Percentiles rank a stretch among this genome's conserved stretches.
Conservation (phyloP, 331 rosid genomes). For the Stylosanthes scabra region DNA sequence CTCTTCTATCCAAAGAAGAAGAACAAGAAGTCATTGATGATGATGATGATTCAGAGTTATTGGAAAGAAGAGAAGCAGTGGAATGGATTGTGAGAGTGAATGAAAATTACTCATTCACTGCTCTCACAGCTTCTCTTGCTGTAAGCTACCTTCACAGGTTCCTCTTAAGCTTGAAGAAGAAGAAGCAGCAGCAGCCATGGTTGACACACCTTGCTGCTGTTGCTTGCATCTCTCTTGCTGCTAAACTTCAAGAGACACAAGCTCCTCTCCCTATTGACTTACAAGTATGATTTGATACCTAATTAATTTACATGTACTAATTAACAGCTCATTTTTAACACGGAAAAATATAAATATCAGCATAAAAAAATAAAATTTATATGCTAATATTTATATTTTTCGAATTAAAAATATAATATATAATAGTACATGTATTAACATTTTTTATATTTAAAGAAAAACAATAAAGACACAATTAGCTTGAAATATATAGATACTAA, state of each 20-base stretch:
- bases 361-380: too few species aligned
- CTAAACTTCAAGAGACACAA: constrained; percentile 85
- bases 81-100: constrained; percentile 75
- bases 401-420: too few species aligned
- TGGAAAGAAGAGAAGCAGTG: constrained; percentile 50
- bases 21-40: neutral
- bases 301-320: too few species aligned
- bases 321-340: too few species aligned
- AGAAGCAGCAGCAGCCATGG: constrained; percentile 83
- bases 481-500: neutral
- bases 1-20: constrained; percentile 59
- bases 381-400: too few species aligned
- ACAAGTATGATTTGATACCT: constrained; percentile 51
- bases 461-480: neutral
- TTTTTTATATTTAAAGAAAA: too few species aligned
- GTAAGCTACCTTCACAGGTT: constrained; percentile 77
- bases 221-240: constrained; percentile 81
- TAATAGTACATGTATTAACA: too few species aligned
- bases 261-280: constrained; percentile 70
- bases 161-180: constrained; percentile 50
- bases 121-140: constrained; percentile 80
- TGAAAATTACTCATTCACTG: constrained; percentile 63
- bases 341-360: too few species aligned
- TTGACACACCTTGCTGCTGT: constrained; percentile 74
- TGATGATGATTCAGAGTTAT: neutral